These are phyloP conservation scores for Saccharomyces uvarum DNA, from an alignment of 1,139 yeast species.

Conservation along the genomic window DNA sequence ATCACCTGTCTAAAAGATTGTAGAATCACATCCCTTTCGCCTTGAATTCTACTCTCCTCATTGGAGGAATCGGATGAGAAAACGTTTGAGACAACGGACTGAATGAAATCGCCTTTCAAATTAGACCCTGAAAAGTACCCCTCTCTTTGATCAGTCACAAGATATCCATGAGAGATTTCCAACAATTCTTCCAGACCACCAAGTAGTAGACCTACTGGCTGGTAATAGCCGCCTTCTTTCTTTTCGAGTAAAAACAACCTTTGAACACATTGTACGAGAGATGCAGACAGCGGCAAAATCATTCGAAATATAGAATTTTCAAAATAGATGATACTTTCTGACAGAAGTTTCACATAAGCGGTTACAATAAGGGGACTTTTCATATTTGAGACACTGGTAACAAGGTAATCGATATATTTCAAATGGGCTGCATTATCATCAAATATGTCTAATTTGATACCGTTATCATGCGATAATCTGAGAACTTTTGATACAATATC, in stretches of 20 bases:
- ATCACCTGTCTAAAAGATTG: slow-evolving; percentile 59
- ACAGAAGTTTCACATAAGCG: slow-evolving; percentile 28
- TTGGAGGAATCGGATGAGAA: slow-evolving; percentile 71
- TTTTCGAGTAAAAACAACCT: slow-evolving; percentile 20
- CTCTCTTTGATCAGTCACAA: slow-evolving; percentile 31
- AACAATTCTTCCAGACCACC: slow-evolving; percentile 62
- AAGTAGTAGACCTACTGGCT: slow-evolving; percentile 43
- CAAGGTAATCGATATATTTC: slow-evolving; percentile 31
- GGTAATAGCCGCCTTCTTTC: slow-evolving; percentile 21
- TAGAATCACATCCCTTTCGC: slow-evolving; percentile 48
- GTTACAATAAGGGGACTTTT: slow-evolving; percentile 28
- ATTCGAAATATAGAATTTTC: slow-evolving; percentile 28
- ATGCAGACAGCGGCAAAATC: slow-evolving; percentile 30
- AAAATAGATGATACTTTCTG: slow-evolving; percentile 30
- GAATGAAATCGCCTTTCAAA: slow-evolving; percentile 29
- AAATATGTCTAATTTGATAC: slow-evolving; percentile 29
- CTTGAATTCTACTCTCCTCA: slow-evolving; percentile 47
- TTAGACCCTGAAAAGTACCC: slow-evolving; percentile 16
- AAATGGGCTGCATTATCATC: slow-evolving; percentile 29
- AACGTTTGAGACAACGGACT: slow-evolving; percentile 55
- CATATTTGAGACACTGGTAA: slow-evolving; percentile 28
- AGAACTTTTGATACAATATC: slow-evolving; percentile 29
- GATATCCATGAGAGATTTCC: slow-evolving; percentile 53
- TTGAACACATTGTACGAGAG: slow-evolving; percentile 26
- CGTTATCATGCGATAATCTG: slow-evolving; percentile 27